phyloP scores from a whole-genome alignment of 2,329 filamentous ascomycete species.

The Hypoxylon sp. region DNA sequence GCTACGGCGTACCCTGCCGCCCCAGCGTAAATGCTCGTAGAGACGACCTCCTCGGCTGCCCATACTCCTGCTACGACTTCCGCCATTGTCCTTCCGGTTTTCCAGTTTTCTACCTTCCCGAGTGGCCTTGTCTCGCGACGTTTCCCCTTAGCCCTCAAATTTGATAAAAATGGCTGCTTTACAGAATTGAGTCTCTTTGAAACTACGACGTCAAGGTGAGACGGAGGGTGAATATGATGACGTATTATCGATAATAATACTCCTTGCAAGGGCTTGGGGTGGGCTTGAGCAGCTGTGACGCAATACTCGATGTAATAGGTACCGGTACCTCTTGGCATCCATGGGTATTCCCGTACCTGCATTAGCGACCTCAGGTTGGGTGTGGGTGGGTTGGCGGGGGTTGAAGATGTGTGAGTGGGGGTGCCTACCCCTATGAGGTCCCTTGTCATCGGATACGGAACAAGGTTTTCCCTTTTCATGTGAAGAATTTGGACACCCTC shows the following conservation, averaged over 20 bases:
- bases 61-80: slow-evolving; percentile 58
- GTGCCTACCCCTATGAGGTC: too few relatives aligned
- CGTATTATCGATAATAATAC: slow-evolving; percentile 28
- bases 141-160: not conserved
- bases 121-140: not conserved
- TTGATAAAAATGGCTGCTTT: not conserved
- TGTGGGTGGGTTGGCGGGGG: too few relatives aligned
- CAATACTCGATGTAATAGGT: slow-evolving; percentile 13
- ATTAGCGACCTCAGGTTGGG: slow-evolving; percentile 18
- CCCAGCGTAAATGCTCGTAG: slow-evolving; percentile 59
- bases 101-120: not conserved
- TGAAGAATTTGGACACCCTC: not conserved
- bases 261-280: not conserved
- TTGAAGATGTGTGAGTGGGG: too few relatives aligned
- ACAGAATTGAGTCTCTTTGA: not conserved
- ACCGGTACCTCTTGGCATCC: not conserved
- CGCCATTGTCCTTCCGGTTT: slow-evolving; percentile 53
- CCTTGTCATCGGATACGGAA: not conserved
- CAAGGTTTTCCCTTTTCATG: not conserved
- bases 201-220: slow-evolving; percentile 2
- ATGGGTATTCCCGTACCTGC: slow-evolving; percentile 31
- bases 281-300: slow-evolving; percentile 23
- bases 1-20: slow-evolving; percentile 62
- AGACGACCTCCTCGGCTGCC: slow-evolving; percentile 59
- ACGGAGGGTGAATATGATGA: slow-evolving; percentile 19